Base-by-base conservation (phyloP, 139 green algal species). In the Pleodorina starrii region DNA sequence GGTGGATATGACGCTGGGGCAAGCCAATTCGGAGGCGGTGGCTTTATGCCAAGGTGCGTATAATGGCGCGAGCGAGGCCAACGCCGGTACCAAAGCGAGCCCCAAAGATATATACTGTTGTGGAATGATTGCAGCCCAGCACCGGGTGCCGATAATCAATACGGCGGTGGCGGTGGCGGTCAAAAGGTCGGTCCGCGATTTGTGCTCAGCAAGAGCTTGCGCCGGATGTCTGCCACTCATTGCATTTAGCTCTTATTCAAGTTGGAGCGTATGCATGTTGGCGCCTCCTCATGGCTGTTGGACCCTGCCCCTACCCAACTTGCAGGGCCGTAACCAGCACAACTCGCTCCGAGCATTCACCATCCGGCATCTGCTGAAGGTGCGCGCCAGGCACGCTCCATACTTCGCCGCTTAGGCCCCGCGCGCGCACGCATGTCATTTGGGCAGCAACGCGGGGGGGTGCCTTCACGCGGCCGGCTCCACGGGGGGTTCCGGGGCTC, bases 1-100 rank as follows among this genome's bases (percentile, higher is more conserved):
- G 63, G 63, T 10, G 66, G 23, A 66, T 66, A 66, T 66, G 54
- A 66, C 25, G 3, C 54, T 40, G 82, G 82, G 14, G 82, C 82
- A 2, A 88, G 82, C 82, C 82, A 88, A 23, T 88, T 88, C n/a
- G 82, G 82, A 19, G 82, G 82, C 0, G 82, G 82, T 79, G 82
- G 82, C 66, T 88, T 88, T 35, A 79, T 88, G 82, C 19, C 82
- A 1, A 88, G 82, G 82, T 88, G 23, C 35, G 72, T 12, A 66
- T n/a, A 44, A 66, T 84, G 76, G 76, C 76, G 76, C 48, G 76
- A 84, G 71, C 32, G 6, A 80, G 54, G 54, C 54, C 6, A 12
- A 12, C 54, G 25, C 29, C 54, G 7, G 54, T 25, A 25, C 54
- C 29, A 25, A 12, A 66, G 21, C 29, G 29, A 66, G 54, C 54